These are phyloP conservation scores for Ogataea philodendri DNA, from an alignment of 805 yeast species.

Conservation along the genomic window DNA sequence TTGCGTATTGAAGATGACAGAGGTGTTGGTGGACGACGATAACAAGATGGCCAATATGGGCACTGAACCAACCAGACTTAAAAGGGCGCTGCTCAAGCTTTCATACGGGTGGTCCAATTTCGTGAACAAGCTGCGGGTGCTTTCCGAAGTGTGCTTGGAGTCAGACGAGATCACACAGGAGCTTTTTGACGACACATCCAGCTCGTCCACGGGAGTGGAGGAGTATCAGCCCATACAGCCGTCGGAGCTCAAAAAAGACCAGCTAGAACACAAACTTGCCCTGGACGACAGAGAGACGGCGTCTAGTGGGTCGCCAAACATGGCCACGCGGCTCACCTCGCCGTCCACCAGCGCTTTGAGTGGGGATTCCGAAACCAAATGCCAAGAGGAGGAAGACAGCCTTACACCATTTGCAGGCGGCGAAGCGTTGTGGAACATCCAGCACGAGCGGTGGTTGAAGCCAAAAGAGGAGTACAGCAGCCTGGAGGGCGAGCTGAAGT, in stretches of 20 bases:
- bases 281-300: conserved; percentile 16
- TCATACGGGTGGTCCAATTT: conserved; percentile 39
- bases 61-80: conserved; percentile 18
- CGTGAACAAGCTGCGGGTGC: conserved; percentile 35
- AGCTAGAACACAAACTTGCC: conserved; percentile 14
- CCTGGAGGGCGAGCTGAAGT: conserved; percentile 25
- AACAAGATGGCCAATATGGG: conserved; percentile 1
- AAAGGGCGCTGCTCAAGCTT: conserved; percentile 35
- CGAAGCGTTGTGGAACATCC: conserved; percentile 62
- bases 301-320: conserved; percentile 12
- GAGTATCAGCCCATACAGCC: conserved; percentile 2
- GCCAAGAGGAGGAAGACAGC: background rate
- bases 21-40: background rate
- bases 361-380: background rate
- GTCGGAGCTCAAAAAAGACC: conserved; percentile 4
- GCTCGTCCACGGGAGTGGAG: conserved; percentile 7
- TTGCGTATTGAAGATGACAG: too few species aligned
- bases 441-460: conserved; percentile 66
- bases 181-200: conserved; percentile 39
- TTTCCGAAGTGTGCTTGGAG: conserved; percentile 49
- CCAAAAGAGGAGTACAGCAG: conserved; percentile 33
- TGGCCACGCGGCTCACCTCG: conserved; percentile 5
- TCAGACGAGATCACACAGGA: conserved; percentile 51
- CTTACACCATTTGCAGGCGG: conserved; percentile 39
- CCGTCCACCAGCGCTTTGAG: conserved; percentile 5